phyloP scores from a whole-genome alignment of 768 basidiomycete species.

The Fistulinella prunicolor region DNA sequence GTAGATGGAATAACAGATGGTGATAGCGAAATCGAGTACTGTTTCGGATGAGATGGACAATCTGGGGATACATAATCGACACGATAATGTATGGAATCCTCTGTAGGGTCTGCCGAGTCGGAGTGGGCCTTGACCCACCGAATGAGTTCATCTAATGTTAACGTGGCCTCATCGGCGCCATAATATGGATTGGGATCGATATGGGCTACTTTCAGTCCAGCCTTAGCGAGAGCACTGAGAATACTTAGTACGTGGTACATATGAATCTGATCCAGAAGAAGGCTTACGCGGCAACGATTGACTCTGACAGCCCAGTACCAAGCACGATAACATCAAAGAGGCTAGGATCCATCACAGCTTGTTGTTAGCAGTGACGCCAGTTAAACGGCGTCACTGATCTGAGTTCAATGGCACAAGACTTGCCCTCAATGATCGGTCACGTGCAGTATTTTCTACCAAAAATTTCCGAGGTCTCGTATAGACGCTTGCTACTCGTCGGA shows the following conservation, averaged over 20 bases:
- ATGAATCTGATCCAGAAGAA: neutral
- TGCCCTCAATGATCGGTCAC: slow-evolving; percentile 30
- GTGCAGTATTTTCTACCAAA: slow-evolving; percentile 18
- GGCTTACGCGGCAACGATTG: slow-evolving; percentile 85
- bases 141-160: slow-evolving; percentile 78
- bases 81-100: slow-evolving; percentile 15
- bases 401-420: no score
- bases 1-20: slow-evolving; percentile 78
- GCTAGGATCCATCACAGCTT: slow-evolving; percentile 8
- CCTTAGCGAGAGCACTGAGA: slow-evolving; percentile 80
- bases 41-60: slow-evolving; percentile 56
- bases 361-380: no score
- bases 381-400: no score
- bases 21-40: slow-evolving; percentile 83
- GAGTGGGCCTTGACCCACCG: slow-evolving; percentile 56
- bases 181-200: slow-evolving; percentile 84
- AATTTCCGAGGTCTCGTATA: slow-evolving; percentile 12
- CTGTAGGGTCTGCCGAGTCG: slow-evolving; percentile 18
- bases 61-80: slow-evolving; percentile 41
- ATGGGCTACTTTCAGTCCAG: slow-evolving; percentile 85
- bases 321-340: slow-evolving; percentile 66
- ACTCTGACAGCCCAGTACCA: slow-evolving; percentile 81
- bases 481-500: neutral
- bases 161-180: slow-evolving; percentile 76
- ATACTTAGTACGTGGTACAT: slow-evolving; percentile 1